Conservation (phyloP, 2,329 filamentous ascomycete genomes). For the Epichloe festucae region DNA sequence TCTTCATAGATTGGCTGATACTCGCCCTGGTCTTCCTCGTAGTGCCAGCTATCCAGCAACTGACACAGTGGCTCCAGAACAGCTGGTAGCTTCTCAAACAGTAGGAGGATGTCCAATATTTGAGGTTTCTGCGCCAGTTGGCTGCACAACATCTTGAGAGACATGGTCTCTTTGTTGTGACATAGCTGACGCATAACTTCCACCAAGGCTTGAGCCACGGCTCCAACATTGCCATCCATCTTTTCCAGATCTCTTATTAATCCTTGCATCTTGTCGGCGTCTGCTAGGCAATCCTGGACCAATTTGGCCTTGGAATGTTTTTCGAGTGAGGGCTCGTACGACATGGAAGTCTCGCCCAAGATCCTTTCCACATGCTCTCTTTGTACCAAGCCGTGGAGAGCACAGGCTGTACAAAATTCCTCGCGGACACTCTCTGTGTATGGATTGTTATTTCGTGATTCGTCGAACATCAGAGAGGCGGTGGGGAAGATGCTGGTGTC, state of each 20-base stretch:
- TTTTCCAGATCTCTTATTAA: slow-evolving; percentile 73
- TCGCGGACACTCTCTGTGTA: slow-evolving; percentile 47
- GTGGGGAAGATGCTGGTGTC: slow-evolving; percentile 65
- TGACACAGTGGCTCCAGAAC: slow-evolving; percentile 63
- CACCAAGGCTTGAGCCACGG: slow-evolving; percentile 65
- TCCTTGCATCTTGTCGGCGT: slow-evolving; percentile 61
- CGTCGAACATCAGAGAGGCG: slow-evolving; percentile 45
- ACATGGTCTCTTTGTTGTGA: slow-evolving; percentile 62
- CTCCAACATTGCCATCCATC: slow-evolving; percentile 84
- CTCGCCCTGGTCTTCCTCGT: slow-evolving; percentile 73
- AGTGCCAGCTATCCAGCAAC: slow-evolving; percentile 65
- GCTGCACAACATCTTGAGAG: slow-evolving; percentile 61
- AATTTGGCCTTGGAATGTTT: slow-evolving; percentile 68
- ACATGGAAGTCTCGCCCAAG: slow-evolving; percentile 72
- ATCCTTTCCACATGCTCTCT: slow-evolving; percentile 67
- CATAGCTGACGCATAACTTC: slow-evolving; percentile 62
- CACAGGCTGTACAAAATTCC: slow-evolving; percentile 83
- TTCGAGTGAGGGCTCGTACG: slow-evolving; percentile 59
- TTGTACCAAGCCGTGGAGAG: slow-evolving; percentile 72
- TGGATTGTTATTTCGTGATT: slow-evolving; percentile 42
- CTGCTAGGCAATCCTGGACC: slow-evolving; percentile 62
- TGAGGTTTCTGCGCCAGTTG: slow-evolving; percentile 60
- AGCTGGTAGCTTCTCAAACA: slow-evolving; percentile 59
- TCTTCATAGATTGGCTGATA: slow-evolving; percentile 81
- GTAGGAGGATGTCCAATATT: slow-evolving; percentile 59